Percentiles rank a stretch among this genome's conserved stretches.
Evolutionary conservation across 768 basidiomycete species (phyloP).

Genomic region (Paxillus involutus): DNA sequence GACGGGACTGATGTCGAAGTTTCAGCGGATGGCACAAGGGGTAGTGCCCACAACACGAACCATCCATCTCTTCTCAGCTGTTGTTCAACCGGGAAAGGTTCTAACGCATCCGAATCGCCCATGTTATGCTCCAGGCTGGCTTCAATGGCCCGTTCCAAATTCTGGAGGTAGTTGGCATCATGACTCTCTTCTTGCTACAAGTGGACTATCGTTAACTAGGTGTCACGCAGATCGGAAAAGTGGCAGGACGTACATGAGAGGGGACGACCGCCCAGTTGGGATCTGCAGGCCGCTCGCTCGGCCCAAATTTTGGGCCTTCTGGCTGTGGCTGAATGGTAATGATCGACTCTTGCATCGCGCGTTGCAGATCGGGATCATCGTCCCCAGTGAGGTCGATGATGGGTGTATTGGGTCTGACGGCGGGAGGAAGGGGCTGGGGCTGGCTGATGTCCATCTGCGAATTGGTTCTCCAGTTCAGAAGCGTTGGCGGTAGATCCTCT

Average conservation of each 20-base stretch:
- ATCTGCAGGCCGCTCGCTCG: constrained; percentile 60
- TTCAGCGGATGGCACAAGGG: not conserved
- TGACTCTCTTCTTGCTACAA: constrained; percentile 33
- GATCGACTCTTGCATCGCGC: constrained; percentile 56
- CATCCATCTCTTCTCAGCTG: constrained; percentile 55
- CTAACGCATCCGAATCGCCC: constrained; percentile 51
- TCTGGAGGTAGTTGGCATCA: constrained; percentile 56
- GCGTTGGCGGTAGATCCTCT: constrained; percentile 22
- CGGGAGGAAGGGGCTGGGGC: constrained; percentile 3
- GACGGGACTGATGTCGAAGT: constrained; percentile 53
- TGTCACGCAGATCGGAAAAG: constrained; percentile 51
- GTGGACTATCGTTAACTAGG: constrained; percentile 6
- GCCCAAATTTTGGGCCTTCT: constrained; percentile 48
- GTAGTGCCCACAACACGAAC: constrained; percentile 35
- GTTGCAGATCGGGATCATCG: constrained; percentile 48
- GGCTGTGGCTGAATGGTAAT: constrained; percentile 32
- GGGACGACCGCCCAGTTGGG: constrained; percentile 71
- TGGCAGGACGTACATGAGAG: constrained; percentile 49
- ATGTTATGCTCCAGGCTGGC: constrained; percentile 54
- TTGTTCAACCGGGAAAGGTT: constrained; percentile 52
- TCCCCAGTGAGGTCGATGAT: constrained; percentile 70
- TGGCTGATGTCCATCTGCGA: constrained; percentile 14
- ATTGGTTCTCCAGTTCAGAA: constrained; percentile 9
- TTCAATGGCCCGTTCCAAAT: constrained; percentile 68
- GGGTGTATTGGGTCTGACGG: constrained; percentile 27